A percentile compares a stretch with the other conserved stretches of the same genome.
phyloP scores from a whole-genome alignment of 78 protist species.

The Cyanophora paradoxa region DNA sequence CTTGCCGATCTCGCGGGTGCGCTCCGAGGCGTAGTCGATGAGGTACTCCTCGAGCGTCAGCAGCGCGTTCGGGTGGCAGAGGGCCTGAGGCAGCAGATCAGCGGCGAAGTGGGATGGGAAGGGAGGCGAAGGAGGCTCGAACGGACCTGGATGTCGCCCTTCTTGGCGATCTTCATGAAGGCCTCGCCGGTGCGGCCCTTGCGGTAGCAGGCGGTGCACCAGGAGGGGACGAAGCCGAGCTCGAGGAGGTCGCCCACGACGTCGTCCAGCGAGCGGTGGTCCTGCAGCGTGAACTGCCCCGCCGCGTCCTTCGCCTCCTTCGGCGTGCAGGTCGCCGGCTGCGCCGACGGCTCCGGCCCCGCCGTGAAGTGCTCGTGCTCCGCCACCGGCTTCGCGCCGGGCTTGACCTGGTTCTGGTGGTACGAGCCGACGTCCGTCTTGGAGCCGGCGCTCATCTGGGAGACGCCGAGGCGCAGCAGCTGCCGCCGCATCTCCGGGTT shows the following conservation, averaged over 20 bases:
- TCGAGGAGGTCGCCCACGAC: neutral
- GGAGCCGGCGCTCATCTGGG: constrained; percentile 18
- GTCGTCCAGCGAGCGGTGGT: constrained; percentile 7
- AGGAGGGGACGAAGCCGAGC: constrained; percentile 3
- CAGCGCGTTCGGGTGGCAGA: constrained; percentile 11
- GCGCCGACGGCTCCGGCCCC: neutral
- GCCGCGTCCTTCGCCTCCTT: neutral
- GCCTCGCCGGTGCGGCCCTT: constrained; percentile 1
- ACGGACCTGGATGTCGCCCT: constrained; percentile 13
- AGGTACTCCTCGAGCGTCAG: constrained; percentile 20
- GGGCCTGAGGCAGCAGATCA: neutral
- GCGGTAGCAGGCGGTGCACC: constrained; percentile 29
- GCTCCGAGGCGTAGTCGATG: constrained; percentile 1
- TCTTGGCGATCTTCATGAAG: constrained; percentile 20
- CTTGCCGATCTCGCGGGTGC: neutral
- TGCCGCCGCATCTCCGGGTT: neutral
- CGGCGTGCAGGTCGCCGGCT: neutral
- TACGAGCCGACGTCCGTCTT: constrained; percentile 9
- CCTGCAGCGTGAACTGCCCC: constrained; percentile 7
- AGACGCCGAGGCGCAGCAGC: constrained; percentile 2
- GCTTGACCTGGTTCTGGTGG: neutral
- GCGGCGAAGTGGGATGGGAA: neutral
- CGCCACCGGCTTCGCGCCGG: neutral
- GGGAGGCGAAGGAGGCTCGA: neutral
- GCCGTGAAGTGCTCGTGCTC: neutral